Evolutionary conservation across 257 asterid species (phyloP).

Genomic region (Capsicum chinense): DNA sequence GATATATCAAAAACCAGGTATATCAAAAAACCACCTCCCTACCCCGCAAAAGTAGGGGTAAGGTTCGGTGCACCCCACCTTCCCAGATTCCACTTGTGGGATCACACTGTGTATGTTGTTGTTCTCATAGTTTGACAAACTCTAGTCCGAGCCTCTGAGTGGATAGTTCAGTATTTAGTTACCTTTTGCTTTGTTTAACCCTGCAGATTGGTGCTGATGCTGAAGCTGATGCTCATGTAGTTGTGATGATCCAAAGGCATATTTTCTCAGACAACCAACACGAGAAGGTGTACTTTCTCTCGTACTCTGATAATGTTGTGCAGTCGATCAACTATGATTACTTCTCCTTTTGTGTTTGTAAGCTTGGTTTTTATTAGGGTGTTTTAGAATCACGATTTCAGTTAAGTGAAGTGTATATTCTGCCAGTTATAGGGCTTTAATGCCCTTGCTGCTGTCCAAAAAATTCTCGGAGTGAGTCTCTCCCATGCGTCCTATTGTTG

Average conservation of each 20-base stretch:
- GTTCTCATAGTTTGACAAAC: background rate
- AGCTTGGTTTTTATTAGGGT: conserved; percentile 1
- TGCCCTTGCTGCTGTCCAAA: conserved; percentile 7
- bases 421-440: background rate
- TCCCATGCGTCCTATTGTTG: background rate
- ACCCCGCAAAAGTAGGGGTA: background rate
- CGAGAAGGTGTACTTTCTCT: conserved; percentile 63
- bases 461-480: conserved; percentile 7
- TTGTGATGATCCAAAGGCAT: conserved; percentile 65
- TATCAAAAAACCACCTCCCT: background rate
- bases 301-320: conserved; percentile 7
- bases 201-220: conserved; percentile 61
- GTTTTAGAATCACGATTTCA: background rate
- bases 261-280: conserved; percentile 74
- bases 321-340: conserved; percentile 21
- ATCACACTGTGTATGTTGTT: background rate
- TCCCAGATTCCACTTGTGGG: background rate
- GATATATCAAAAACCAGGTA: too few relatives aligned
- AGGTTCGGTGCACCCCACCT: background rate
- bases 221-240: conserved; percentile 58
- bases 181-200: conserved; percentile 5
- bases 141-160: conserved; percentile 18
- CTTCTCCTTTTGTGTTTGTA: conserved; percentile 20
- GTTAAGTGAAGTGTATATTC: background rate
- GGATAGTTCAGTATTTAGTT: conserved; percentile 26